Conservation (phyloP, 192 early-diverging fungal genomes). For the Umbelopsis ramanniana region DNA sequence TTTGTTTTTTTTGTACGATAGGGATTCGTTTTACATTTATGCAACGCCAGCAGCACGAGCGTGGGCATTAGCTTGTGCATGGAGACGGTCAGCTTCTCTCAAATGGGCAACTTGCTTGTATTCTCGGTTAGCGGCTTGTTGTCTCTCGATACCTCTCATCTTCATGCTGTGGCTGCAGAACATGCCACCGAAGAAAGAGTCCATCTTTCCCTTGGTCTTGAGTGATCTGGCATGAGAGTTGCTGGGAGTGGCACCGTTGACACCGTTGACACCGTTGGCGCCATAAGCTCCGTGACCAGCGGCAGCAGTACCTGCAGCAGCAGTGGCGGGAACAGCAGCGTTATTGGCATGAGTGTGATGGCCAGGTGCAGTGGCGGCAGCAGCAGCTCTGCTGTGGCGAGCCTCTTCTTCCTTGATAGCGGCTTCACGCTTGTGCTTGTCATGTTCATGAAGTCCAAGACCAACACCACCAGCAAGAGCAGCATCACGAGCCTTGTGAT, state of each 20-base stretch:
- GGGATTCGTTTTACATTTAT: neutral
- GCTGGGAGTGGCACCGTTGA: neutral
- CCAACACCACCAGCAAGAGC: conserved; percentile 10
- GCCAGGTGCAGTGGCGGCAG: neutral
- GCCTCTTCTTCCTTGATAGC: conserved; percentile 11
- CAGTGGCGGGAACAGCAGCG: neutral
- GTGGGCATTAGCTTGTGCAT: conserved; percentile 8
- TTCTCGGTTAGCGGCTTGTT: conserved; percentile 19
- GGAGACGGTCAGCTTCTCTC: conserved; percentile 13
- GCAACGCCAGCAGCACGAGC: conserved; percentile 18
- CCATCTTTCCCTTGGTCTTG: conserved; percentile 15
- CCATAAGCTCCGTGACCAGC: neutral
- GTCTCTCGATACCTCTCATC: conserved; percentile 21
- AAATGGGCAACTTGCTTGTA: conserved; percentile 8
- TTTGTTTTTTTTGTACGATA: too few relatives aligned
- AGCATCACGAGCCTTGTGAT: conserved; percentile 12
- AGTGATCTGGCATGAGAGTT: conserved; percentile 11
- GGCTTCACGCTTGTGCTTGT: conserved; percentile 10
- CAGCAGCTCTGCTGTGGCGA: neutral
- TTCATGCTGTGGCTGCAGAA: conserved; percentile 8
- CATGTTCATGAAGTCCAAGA: conserved; percentile 5
- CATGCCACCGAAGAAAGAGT: conserved; percentile 2
- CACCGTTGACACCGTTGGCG: neutral
- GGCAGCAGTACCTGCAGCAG: neutral
- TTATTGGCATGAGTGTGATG: neutral